Base-by-base conservation (phyloP, 257 asterid genomes). In the Solanum pennellii region DNA sequence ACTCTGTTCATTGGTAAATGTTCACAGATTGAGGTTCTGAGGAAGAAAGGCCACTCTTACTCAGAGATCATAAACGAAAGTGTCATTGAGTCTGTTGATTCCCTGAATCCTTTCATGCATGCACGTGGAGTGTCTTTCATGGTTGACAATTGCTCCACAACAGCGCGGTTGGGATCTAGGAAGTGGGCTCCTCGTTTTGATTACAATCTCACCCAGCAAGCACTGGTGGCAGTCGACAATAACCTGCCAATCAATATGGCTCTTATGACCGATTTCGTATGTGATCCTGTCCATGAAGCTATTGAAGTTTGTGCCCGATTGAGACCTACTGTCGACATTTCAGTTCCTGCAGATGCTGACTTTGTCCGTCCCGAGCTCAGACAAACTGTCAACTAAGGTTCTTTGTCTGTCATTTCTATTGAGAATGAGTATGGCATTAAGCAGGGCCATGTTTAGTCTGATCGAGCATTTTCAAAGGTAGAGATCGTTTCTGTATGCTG, bases 121-220 rank as follows among this genome's bases (percentile, higher is more conserved):
- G 98, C 99, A 9, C 96, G 98, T n/a, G 98, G 98, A 16, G 99
- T 95, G 14, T 93, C 99, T 3, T 96, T 96, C 90, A 96, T 96
- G 99, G 99, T 96, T 2, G 99, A 96, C 89, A 96, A 96, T 90
- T 96, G 99, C 85, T 96, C 99, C 47, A 96, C 99, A 21, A 96
- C 99, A 42, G 99, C 98, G 7, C 90, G 98, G 1, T 77, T 95
- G 87, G 99, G 99, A 49, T 94, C 99, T 3, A 93, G 98, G 90
- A 96, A 96, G 89, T 96, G 99, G 98, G 98, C 99, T 3, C 98
- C 98, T 9, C 88, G 98, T 76, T 96, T 96, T 12, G 99, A 96
- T 66, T 96, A 95, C 91, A 89, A 94, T 85, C 93, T 96, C 49
- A 96, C 98, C 27, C 99, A 96, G 88, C 98, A 96, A 90, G 98